Evolutionary conservation across 441 rosid genomes (phyloP), one percentile per base, ranked within the genome.

Genomic region (Macaranga tanarius): DNA sequence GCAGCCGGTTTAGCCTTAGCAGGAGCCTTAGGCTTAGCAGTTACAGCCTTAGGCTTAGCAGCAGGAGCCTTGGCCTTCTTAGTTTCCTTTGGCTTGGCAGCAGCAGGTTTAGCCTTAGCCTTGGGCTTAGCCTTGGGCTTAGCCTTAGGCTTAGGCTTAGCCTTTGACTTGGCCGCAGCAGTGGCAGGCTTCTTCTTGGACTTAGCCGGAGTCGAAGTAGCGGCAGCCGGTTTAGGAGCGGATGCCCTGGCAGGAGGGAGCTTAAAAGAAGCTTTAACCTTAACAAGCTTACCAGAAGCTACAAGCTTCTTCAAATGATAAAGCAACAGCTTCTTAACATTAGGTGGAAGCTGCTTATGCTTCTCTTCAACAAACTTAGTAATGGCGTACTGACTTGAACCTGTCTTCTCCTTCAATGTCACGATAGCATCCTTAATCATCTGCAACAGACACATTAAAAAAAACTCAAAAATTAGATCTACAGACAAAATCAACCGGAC

Each of bases 341-440:
- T 86, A 0, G 85, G 48, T 2, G 99, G 97, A 44, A 94, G 70
- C 11, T 83, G 75, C 79, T 90, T 90, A 0, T 92, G 90, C 76
- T 90, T 94, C 84, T 88, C 97, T 45, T 94, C 97, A 1, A 86
- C 79, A 80, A 90, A 87, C 75, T 92, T 94, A 26, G 91, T 80
- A 71, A 94, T 94, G 40, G 97, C 99, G 62, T 92, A 86, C 79
- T 92, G 97, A 66, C 97, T 94, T 50, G 99, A 94, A 54, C 99
- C 97, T 2, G 85, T 84, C 79, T 78, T 90, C 80, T 92, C 99
- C 77, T 94, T 94, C 87, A 94, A 59, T 15, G 90, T 83, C 23
- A 80, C 82, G 40, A 94, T 90, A 3, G 97, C 97, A 0, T 89
- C 97, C 69, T 84, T 88, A 2, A 94, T 81, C 97, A 94, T 92